Base-by-base conservation (phyloP, 2,329 filamentous ascomycete species). In the Penicillium sp. region DNA sequence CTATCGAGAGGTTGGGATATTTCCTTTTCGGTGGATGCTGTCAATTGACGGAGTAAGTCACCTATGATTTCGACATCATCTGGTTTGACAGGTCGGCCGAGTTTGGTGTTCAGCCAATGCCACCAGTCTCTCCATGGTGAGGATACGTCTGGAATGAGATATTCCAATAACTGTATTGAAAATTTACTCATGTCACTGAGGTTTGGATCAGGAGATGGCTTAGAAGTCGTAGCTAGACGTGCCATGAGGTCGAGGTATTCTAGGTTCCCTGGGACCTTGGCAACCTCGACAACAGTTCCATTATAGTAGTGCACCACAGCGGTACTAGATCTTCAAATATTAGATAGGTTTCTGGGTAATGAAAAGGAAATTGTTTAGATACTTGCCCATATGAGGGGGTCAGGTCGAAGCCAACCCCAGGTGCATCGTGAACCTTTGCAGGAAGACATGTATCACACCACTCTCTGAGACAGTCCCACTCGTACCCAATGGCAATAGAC, bases 331-430 rank as follows among this genome's bases (percentile, higher is more conserved):
- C n/a, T 23, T 5, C 23, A 23, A 23, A 23, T 23, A 5, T 23
- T 23, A 5, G 3, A 3, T 23, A 23, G 23, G 23, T 5, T 23
- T 23, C 23, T 23, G 23, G 23, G 5, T 5, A 23, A 23, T 23
- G n/a, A 23, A 23, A 23, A 23, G 3, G 3, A 23, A 5, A 23
- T 5, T 5, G 5, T 23, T 23, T 5, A 23, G 48, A 55, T 34
- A 58, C 23, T 23, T 5, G 5, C 48, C 55, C 52, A 34, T 58
- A 58, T 40, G 42, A 50, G 4, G 46, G 46, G 18, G 52, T 58
- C 19, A 58, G 39, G 35, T 58, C 52, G 41, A 58, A 58, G 38
- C 56, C 52, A 35, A 53, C n/a, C 27, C 56, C 53, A 8, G 53
- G 53, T 35, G 53, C 53, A 54, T 23, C 23, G 23, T 23, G 5